Evolutionary conservation across 1,284 basidiomycete genomes (phyloP), one percentile per base, ranked within the genome.

Genomic region (Tylopilus microsporus): DNA sequence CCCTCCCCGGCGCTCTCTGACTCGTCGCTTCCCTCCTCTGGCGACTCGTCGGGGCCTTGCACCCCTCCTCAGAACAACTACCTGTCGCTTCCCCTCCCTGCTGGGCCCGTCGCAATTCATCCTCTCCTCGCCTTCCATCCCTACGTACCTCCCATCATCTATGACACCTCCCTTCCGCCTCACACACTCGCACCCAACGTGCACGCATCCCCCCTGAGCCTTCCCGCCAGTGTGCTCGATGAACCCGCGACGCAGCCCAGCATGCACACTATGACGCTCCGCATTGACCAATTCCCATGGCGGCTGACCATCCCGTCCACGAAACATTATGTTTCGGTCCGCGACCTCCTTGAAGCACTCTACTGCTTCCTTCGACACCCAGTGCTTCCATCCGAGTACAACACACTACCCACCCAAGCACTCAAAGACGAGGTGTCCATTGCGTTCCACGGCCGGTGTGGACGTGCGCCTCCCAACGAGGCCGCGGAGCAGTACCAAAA

Each of bases 401-500:
- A 74, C 37, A 57, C 63, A 0, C 65, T 78, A 4, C 72, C 73
- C 0, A 68, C 70, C 0, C 67, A 70, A n/a, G 61, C 66, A 6
- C 70, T 74, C 46, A 71, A 65, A 54, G 69, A 73, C 15, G 61
- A 68, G 11, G 77, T 80, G 3, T 74, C 75, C 0, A 65, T 66
- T 4, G 75, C 79, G 7, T 83, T 80, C 60, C 77, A 79, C 62
- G 59, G 62, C 5, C 73, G 82, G 2, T 80, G 70, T 39, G 47
- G 52, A 1, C 67, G 68, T 2, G 64, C 66, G 2, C 52, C 62
- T 0, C 58, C 70, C 0, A 56, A 57, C 10, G 69, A 60, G 53
- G 58, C 55, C 0, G 61, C 55, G 3, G 64, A 70, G 25, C 74
- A 77, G 57, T 63, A 70, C 56, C 62, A 60, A 7, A 74, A 75